Conservation (phyloP, 2,329 filamentous ascomycete genomes). For the Trichothecium roseum region DNA sequence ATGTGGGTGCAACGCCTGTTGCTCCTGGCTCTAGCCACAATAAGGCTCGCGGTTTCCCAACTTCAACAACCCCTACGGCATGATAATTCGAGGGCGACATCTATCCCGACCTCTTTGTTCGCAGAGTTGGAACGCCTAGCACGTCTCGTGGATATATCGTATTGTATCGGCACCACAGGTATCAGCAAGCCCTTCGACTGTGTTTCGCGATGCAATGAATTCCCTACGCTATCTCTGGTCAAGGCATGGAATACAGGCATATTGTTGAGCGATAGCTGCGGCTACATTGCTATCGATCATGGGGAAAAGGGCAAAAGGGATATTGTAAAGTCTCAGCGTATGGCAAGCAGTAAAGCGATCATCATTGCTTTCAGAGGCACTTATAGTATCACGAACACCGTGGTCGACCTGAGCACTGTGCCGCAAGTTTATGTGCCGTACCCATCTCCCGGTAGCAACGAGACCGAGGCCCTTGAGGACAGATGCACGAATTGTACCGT, state of each 20-base stretch:
- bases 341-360: constrained; percentile 33
- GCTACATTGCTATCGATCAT: constrained; percentile 86
- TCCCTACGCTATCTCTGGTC: constrained; percentile 67
- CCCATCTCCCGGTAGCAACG: constrained; percentile 38
- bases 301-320: constrained; percentile 11
- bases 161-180: constrained; percentile 81
- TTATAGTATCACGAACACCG: constrained; percentile 85
- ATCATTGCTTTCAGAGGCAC: constrained; percentile 89
- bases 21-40: constrained; percentile 1
- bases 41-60: neutral
- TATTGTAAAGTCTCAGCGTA: constrained; percentile 8
- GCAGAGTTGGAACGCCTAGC: constrained; percentile 74
- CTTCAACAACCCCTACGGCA: constrained; percentile 7
- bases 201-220: constrained; percentile 74
- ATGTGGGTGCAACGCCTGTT: neutral
- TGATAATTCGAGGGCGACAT: constrained; percentile 3
- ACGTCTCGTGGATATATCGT: constrained; percentile 87
- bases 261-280: constrained; percentile 81
- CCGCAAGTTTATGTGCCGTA: constrained; percentile 90
- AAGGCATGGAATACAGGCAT: constrained; percentile 85
- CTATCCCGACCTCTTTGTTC: constrained; percentile 57
- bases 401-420: constrained; percentile 79
- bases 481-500: constrained; percentile 83
- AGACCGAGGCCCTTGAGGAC: constrained; percentile 27
- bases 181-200: constrained; percentile 78